A percentile compares a stretch with the other conserved stretches of the same genome.
phyloP scores from a whole-genome alignment of 441 rosid species.

The Arabidopsis hybrid region DNA sequence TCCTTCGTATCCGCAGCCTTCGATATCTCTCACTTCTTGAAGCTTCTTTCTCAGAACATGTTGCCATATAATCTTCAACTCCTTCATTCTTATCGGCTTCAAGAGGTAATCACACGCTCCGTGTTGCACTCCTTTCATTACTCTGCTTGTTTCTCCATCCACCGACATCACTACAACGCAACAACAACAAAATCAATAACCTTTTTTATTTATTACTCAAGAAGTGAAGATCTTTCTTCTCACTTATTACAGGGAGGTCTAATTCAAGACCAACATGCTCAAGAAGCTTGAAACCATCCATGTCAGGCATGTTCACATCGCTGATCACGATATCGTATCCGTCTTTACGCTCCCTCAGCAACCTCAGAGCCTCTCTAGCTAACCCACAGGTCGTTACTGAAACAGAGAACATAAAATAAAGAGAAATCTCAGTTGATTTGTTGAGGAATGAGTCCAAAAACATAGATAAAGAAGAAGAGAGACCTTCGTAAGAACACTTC shows the following conservation, averaged over 20 bases:
- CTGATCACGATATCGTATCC: conserved; percentile 80
- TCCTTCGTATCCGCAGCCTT: conserved; percentile 49
- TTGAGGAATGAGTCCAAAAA: not conserved
- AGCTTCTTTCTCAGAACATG: conserved; percentile 72
- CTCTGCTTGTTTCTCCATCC: conserved; percentile 78
- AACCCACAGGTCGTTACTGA: conserved; percentile 90
- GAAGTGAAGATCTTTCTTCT: conserved; percentile 43
- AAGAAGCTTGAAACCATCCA: conserved; percentile 83
- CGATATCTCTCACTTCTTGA: conserved; percentile 68
- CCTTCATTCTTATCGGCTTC: conserved; percentile 82
- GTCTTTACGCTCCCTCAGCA: conserved; percentile 80
- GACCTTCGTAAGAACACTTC: conserved; percentile 93
- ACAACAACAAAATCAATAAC: not conserved
- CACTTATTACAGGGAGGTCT: conserved; percentile 82
- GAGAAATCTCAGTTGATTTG: conserved; percentile 2
- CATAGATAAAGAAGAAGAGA: not conserved
- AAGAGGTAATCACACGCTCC: conserved; percentile 86
- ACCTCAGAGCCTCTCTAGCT: conserved; percentile 83
- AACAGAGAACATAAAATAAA: conserved; percentile 30
- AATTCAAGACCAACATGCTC: conserved; percentile 80
- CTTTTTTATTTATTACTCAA: not conserved
- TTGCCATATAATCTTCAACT: conserved; percentile 82
- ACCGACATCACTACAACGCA: conserved; percentile 75
- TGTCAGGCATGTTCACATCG: conserved; percentile 89
- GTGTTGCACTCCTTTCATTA: conserved; percentile 81